Base-by-base conservation (phyloP, 129 eudicot species). In the Helianthus tuberosus region DNA sequence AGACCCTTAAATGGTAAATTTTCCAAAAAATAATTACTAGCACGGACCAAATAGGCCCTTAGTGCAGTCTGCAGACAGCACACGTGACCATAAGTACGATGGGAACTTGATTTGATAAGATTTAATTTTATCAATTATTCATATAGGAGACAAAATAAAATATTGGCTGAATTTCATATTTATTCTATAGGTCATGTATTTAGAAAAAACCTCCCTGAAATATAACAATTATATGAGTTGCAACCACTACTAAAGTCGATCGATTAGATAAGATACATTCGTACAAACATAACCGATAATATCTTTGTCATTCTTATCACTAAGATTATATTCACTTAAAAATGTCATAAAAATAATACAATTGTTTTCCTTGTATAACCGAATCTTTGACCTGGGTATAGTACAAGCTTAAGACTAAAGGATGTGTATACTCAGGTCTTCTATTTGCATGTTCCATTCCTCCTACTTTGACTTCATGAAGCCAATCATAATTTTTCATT, bases 11-110 rank as follows among this genome's bases (percentile, higher is more conserved):
- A 27, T 8, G 8, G 65, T 60, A 29, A 60, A 27, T 1, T 29
- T 11, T 60, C 6, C 43, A 5, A 60, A 12, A 58, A 60, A 11
- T 59, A 59, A 59, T 25, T 59, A 25, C 8, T 59, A 8, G 39
- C 35, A 14, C 27, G 64, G 64, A 59, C 41, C 15, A 59, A 59
- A 11, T 1, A 60, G 17, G 65, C 41, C 65, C 65, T 11, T 60
- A 29, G 65, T 60, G 65, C 65, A 60, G 65, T 29, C 65, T 60
- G 41, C 65, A 60, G 43, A 60, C 65, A 12, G 43, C 65, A 12
- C 65, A 27, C 65, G 65, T 60, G 65, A 60, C 65, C 35, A 25
- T 5, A 60, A 5, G 43, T 29, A 29, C 44, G 64, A 38, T 11
- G 41, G 62, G 16, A 59, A 27, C 41, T 5, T 59, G 43, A 60